Evolutionary conservation across 192 early-diverging fungal species (phyloP).

Genomic region (Cetraspora pellucida): DNA sequence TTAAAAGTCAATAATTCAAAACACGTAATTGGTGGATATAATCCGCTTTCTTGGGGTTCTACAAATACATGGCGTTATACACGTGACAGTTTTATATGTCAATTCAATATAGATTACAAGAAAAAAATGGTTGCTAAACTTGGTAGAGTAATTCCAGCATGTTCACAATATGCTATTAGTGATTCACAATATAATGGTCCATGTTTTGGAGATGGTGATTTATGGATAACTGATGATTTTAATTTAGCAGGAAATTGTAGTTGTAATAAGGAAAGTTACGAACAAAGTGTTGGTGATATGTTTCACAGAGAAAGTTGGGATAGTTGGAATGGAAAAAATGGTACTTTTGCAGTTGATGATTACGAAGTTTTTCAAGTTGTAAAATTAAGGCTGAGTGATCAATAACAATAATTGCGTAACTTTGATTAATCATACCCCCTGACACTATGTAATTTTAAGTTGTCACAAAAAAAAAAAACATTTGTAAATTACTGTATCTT

Average conservation of each 20-base stretch:
- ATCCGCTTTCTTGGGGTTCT: constrained; percentile 21
- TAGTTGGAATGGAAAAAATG: constrained; percentile 9
- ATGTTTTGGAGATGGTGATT: constrained; percentile 33
- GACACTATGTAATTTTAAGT: no score
- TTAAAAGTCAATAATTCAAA: constrained; percentile 26
- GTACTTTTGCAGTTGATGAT: constrained; percentile 12
- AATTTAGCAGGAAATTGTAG: constrained; percentile 11
- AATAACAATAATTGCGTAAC: no score
- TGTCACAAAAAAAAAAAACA: no score
- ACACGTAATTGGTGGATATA: constrained; percentile 30
- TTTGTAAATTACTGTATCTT: no score
- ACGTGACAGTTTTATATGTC: constrained; percentile 14
- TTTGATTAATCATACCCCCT: no score
- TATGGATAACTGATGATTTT: constrained; percentile 28
- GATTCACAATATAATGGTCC: background rate
- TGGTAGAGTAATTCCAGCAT: background rate
- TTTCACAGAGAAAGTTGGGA: constrained; percentile 10
- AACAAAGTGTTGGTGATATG: constrained; percentile 22
- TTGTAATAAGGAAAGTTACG: constrained; percentile 23
- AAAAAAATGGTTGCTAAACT: background rate
- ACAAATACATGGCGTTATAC: constrained; percentile 20
- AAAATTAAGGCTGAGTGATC: no score
- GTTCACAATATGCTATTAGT: constrained; percentile 12
- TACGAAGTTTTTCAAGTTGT: constrained; percentile 8
- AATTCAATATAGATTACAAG: constrained; percentile 2